Evolutionary conservation across 2,329 filamentous ascomycete genomes (phyloP).

Genomic region (Botrytis galanthina): DNA sequence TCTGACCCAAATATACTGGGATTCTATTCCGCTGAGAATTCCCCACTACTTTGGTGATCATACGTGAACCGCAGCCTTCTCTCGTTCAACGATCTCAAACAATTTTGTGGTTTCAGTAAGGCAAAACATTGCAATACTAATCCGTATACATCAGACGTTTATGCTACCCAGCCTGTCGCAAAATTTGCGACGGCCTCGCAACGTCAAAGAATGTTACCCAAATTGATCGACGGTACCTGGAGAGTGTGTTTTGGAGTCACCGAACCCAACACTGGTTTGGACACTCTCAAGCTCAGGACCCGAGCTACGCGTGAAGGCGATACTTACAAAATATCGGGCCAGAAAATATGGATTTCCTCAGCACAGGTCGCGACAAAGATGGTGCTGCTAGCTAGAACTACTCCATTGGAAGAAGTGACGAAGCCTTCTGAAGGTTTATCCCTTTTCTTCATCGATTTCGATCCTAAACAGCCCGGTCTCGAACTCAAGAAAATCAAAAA

Average conservation of each 20-base stretch:
- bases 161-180: conserved; percentile 72
- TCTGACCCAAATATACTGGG: not conserved
- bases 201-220: conserved; percentile 61
- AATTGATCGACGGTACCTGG: conserved; percentile 69
- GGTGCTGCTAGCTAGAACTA: conserved; percentile 78
- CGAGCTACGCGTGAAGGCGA: conserved; percentile 58
- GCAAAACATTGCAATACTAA: not conserved
- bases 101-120: not conserved
- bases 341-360: conserved; percentile 89
- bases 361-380: conserved; percentile 81
- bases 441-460: conserved; percentile 76
- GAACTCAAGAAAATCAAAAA: conserved; percentile 70
- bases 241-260: conserved; percentile 80
- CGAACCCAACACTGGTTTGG: conserved; percentile 77
- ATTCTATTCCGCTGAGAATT: not conserved
- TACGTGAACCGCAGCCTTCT: not conserved
- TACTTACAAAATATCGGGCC: conserved; percentile 67
- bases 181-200: conserved; percentile 69
- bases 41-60: not conserved
- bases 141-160: conserved; percentile 49
- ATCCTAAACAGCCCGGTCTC: conserved; percentile 52
- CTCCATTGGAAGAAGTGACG: conserved; percentile 61
- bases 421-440: conserved; percentile 75
- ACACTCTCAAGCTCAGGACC: conserved; percentile 71
- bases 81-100: not conserved